These are phyloP conservation scores for Rhodotorula sp. DNA, from an alignment of 1,284 basidiomycete genomes.

Conservation along the genomic window DNA sequence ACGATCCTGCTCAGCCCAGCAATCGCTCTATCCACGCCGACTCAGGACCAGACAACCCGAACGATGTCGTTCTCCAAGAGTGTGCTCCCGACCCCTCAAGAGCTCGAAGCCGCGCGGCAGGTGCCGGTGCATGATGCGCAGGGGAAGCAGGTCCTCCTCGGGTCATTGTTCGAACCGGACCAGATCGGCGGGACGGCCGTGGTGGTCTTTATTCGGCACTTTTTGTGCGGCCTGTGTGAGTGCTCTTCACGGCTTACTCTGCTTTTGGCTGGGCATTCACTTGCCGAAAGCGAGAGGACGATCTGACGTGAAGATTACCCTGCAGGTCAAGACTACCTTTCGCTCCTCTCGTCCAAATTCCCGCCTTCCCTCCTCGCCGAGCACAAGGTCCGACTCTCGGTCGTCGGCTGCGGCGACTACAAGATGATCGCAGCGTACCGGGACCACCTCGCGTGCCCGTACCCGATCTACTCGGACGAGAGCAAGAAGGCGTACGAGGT, in stretches of 20 bases:
- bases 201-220: conserved; percentile 62
- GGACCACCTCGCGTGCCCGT: conserved; percentile 38
- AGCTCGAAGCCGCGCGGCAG: background rate
- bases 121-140: conserved; percentile 28
- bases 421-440: conserved; percentile 58
- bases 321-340: conserved; percentile 56
- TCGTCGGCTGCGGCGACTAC: conserved; percentile 66
- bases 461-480: conserved; percentile 60
- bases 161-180: conserved; percentile 11
- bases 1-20: no score
- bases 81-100: background rate
- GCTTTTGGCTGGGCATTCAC: no score
- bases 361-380: conserved; percentile 53
- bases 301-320: conserved; percentile 46
- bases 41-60: background rate
- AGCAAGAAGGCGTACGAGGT: conserved; percentile 49
- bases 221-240: conserved; percentile 4
- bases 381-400: conserved; percentile 51
- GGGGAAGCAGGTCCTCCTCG: conserved; percentile 30
- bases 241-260: conserved; percentile 51
- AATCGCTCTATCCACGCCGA: no score
- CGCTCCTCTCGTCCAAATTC: conserved; percentile 54
- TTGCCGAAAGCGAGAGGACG: background rate
- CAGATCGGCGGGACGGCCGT: conserved; percentile 54
- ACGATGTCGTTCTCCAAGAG: background rate